These are phyloP conservation scores for Cercospora zeina DNA, from an alignment of 2,329 filamentous ascomycete genomes.

Conservation along the genomic window DNA sequence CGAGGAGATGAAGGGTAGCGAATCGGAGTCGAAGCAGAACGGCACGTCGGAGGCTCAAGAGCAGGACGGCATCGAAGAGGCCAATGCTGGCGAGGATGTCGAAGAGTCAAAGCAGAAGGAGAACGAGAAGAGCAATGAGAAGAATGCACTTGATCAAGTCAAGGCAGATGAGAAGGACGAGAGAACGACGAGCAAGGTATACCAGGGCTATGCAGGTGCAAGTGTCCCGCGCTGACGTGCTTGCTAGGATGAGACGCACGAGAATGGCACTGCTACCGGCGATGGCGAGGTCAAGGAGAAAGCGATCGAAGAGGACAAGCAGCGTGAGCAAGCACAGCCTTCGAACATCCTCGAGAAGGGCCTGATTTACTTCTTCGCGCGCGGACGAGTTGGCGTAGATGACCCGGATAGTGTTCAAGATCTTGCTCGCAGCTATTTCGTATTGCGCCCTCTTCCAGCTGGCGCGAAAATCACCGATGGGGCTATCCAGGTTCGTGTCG, in stretches of 20 bases:
- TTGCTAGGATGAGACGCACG: conserved; percentile 20
- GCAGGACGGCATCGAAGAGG: conserved; percentile 32
- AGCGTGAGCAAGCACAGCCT: conserved; percentile 54
- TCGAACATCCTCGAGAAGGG: conserved; percentile 79
- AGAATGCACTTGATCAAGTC: conserved; percentile 36
- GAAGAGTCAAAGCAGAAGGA: conserved; percentile 2
- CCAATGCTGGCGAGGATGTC: conserved; percentile 18
- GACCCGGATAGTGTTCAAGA: conserved; percentile 69
- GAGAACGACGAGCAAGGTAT: conserved; percentile 35
- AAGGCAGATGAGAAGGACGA: conserved; percentile 37
- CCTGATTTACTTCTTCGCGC: conserved; percentile 87
- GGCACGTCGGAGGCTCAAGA: conserved; percentile 34
- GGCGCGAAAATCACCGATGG: conserved; percentile 67
- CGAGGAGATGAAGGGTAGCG: conserved; percentile 36
- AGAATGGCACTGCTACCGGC: conserved; percentile 23
- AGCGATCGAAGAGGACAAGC: conserved; percentile 53
- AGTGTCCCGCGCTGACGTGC: not conserved
- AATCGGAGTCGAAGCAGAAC: conserved; percentile 20
- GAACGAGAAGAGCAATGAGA: conserved; percentile 18
- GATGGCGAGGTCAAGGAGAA: conserved; percentile 27
- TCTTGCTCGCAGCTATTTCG: conserved; percentile 74
- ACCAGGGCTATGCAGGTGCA: not conserved
- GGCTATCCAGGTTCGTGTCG: conserved; percentile 45
- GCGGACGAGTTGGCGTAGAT: conserved; percentile 71
- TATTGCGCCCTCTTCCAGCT: conserved; percentile 70